A percentile compares a stretch with the other conserved stretches of the same genome.
Conservation (phyloP, 2,329 filamentous ascomycete species). For the Fusarium paranaense region DNA sequence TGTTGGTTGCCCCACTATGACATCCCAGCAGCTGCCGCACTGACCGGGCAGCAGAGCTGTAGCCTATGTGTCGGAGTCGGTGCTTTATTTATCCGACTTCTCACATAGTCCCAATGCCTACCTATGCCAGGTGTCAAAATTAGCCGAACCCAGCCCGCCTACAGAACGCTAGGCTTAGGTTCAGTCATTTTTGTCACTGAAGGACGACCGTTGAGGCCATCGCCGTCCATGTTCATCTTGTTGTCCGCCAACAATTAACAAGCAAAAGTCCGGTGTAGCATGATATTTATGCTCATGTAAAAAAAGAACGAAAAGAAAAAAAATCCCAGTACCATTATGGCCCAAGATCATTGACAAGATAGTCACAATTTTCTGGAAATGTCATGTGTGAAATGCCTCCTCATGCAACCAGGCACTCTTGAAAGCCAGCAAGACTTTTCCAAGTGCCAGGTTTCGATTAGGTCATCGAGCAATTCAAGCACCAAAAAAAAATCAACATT, state of each 20-base stretch:
- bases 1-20: conserved; percentile 41
- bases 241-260: not conserved
- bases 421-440: too few species aligned
- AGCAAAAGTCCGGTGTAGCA: not conserved
- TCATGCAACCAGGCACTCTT: too few species aligned
- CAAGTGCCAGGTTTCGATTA: too few species aligned
- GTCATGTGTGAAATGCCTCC: too few species aligned
- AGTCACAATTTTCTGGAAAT: too few species aligned
- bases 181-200: not conserved
- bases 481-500: not conserved
- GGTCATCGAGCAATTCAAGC: too few species aligned
- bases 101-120: too few species aligned
- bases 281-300: not conserved
- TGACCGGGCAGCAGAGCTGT: not conserved
- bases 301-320: too few species aligned
- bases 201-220: not conserved
- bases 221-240: not conserved
- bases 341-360: too few species aligned
- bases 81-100: conserved; percentile 16
- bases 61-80: not conserved
- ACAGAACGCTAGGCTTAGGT: rapidly evolving
- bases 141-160: not conserved
- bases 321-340: too few species aligned
- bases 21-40: conserved; percentile 34
- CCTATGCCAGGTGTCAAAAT: not conserved